These are phyloP conservation scores for Zangia roseola DNA, from an alignment of 768 basidiomycete genomes.

Conservation along the genomic window DNA sequence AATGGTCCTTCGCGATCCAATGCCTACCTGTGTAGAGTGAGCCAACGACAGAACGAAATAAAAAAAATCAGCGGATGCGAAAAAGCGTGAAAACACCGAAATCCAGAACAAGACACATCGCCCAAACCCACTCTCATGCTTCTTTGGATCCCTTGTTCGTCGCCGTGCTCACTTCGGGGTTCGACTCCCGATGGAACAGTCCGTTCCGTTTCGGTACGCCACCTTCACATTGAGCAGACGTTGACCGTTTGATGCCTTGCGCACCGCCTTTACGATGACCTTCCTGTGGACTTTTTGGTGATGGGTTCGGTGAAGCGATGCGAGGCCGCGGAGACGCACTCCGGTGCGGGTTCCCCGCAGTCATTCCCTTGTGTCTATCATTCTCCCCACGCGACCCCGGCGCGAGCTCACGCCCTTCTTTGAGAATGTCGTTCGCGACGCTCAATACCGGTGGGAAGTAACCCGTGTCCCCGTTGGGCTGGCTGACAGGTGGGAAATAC, in stretches of 20 bases:
- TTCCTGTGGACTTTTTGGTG: constrained; percentile 13
- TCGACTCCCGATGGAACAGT: constrained; percentile 30
- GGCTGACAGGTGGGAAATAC: constrained; percentile 44
- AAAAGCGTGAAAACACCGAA: constrained; percentile 4
- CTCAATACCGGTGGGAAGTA: constrained; percentile 45
- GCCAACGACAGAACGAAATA: constrained; percentile 3
- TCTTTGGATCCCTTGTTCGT: constrained; percentile 26
- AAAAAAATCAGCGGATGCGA: constrained; percentile 5
- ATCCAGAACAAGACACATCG: constrained; percentile 15
- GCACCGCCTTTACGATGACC: constrained; percentile 11
- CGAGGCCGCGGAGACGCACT: constrained; percentile 11
- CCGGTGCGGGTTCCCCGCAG: constrained; percentile 4
- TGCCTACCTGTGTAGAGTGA: constrained; percentile 11
- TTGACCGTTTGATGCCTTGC: constrained; percentile 29
- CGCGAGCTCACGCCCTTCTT: constrained; percentile 14
- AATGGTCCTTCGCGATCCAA: constrained; percentile 8
- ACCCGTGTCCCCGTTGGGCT: constrained; percentile 23
- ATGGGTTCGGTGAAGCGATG: constrained; percentile 6
- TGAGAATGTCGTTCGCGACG: constrained; percentile 39
- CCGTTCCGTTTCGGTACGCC: constrained; percentile 28
- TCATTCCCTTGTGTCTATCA: constrained; percentile 2
- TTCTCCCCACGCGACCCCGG: constrained; percentile 1
- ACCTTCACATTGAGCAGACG: constrained; percentile 28
- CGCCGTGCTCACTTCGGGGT: constrained; percentile 26
- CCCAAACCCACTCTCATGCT: constrained; percentile 13